Evolutionary conservation across 495 filamentous ascomycete species (phyloP), one percentile per base, ranked within the genome.

Genomic region (Staphylotrichum tortipilum): DNA sequence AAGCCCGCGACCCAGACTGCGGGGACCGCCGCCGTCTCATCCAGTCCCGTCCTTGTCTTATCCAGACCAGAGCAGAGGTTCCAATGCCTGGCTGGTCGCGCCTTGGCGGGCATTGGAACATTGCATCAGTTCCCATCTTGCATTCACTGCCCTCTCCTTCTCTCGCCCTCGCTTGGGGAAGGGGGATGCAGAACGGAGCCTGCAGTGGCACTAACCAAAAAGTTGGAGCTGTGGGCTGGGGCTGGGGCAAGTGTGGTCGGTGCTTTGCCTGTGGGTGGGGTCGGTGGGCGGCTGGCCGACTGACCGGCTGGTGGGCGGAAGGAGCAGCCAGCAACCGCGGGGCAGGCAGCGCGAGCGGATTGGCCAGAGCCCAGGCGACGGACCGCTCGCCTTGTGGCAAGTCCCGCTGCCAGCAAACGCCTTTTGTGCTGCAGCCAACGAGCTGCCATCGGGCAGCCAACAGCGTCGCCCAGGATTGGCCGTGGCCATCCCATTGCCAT

Each of bases 301-400:
- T 17, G n/a, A 21, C 37, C 4, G 3, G 15, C n/a, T 44, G n/a
- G 15, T 21, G 30, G 23, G 28, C 23, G 19, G 17, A 30, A 34
- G 37, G 37, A 38, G n/a, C n/a, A 33, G 42, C 34, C 28, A 15
- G 37, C 47, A 49, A 41, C 28, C 47, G 47, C 37, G 48, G 48
- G 40, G 30, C 9, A 7, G 23, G 17, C 30, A 11, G 40, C 30
- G 31, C 11, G 0, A 10, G 15, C 14, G 28, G 44, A 30, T 44
- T 43, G 52, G 22, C 26, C 26, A 33, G 12, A 17, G 15, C 15
- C n/a, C n/a, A n/a, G n/a, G 39, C 15, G 14, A 42, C 24, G 52
- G 53, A 56, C 53, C 53, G 53, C 48, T 56, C 53, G 53, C 53
- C 53, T 56, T 56, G 53, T 51, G 53, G 53, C 42, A 49, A 55